phyloP scores from a whole-genome alignment of 2,329 filamentous ascomycete species.

The Rhinocladiella similis region DNA sequence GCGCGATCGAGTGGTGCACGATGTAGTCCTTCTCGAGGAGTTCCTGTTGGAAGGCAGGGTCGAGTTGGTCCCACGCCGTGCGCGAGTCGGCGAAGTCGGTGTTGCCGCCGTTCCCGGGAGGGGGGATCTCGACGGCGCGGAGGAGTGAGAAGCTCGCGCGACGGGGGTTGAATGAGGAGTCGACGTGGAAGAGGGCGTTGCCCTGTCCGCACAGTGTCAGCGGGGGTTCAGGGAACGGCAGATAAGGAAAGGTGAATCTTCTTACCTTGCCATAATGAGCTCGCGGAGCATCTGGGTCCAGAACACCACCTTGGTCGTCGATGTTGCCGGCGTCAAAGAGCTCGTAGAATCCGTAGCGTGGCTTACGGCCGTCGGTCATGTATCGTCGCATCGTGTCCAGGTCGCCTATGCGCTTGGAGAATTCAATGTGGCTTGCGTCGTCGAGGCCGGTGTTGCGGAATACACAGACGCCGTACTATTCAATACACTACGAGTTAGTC shows the following conservation, averaged over 20 bases:
- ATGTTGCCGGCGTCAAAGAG: constrained; percentile 61
- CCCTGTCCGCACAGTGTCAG: constrained; percentile 33
- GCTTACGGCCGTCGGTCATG: constrained; percentile 46
- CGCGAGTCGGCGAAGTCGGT: constrained; percentile 58
- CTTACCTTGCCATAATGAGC: constrained; percentile 39
- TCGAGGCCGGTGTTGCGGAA: constrained; percentile 54
- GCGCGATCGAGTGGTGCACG: constrained; percentile 52
- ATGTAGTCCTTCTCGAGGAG: constrained; percentile 46
- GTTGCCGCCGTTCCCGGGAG: constrained; percentile 48
- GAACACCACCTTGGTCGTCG: constrained; percentile 46
- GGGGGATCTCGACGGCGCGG: constrained; percentile 52
- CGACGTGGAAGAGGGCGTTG: constrained; percentile 58
- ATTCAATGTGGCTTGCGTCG: constrained; percentile 53
- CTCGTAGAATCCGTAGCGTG: constrained; percentile 50
- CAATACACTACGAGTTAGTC: neutral
- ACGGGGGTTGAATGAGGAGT: constrained; percentile 57
- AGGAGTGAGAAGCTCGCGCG: constrained; percentile 56
- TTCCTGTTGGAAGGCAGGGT: constrained; percentile 35
- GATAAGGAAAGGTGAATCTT: neutral
- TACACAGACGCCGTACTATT: constrained; percentile 54
- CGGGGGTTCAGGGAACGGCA: too few species aligned
- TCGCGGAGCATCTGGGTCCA: constrained; percentile 37
- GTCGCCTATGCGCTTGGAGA: constrained; percentile 55
- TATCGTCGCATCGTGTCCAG: constrained; percentile 57
- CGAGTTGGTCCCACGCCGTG: constrained; percentile 52